Evolutionary conservation across 352 stramenopile species (phyloP), one percentile per base, ranked within the genome.

Genomic region (Phytophthora hybrid): DNA sequence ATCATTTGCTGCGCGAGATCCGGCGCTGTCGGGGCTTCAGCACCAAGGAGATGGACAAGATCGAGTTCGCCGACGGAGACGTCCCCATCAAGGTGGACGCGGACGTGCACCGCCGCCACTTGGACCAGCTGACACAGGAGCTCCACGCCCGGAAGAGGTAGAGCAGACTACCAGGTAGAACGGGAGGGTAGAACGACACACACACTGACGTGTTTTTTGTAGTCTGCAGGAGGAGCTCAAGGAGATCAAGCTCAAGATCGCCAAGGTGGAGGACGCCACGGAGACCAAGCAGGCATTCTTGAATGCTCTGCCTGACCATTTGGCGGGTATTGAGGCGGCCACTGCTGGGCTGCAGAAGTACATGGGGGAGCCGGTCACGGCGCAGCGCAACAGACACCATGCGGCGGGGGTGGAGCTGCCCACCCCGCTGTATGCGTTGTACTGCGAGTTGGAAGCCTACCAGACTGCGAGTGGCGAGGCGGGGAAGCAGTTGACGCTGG

Each of bases 41-140:
- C 47, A 93, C 83, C 14, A 93, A 90, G 57, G 88, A 93, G 69
- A 89, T 95, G 85, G 87, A 95, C 69, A 82, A 86, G 69, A 95
- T 95, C 69, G 77, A 90, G 73, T 93, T 93, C 69, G 75, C 73
- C 2, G 72, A 78, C 51, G 88, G 77, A 47, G 39, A 72, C 34
- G 39, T 93, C n/a, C 83, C 85, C 39, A 92, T 95, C 49, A 41
- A 65, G 9, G 86, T 83, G 29, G 84, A 93, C 63, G 7, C 74
- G 10, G 78, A 86, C 44, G 63, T 79, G 11, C 88, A 95, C 68
- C 77, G 78, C 2, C 69, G 85, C 71, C 88, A 95, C 44, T 51
- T 95, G 44, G 78, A 89, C 59, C 88, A 89, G 51, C 78, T 95
- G 34, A 91, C 85, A 5, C 66, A 87, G 21, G 88, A 95, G 62